Percentiles rank a stretch among this genome's conserved stretches.
phyloP scores from a whole-genome alignment of 2,329 filamentous ascomycete species.

The Ceratocystis destructans region DNA sequence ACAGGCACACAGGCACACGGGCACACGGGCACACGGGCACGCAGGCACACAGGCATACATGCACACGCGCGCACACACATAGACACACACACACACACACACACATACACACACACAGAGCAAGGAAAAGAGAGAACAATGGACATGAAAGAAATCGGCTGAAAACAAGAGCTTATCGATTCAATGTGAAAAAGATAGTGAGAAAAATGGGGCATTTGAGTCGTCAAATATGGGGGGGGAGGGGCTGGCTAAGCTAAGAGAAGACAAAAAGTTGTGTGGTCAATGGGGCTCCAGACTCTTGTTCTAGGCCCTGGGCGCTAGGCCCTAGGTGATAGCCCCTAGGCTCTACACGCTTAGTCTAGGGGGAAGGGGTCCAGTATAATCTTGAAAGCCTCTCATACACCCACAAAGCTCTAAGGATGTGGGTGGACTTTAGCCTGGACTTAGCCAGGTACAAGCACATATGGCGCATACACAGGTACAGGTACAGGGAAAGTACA shows the following conservation, averaged over 20 bases:
- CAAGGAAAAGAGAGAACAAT: not conserved
- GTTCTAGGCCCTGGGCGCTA: too few species aligned
- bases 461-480: not conserved
- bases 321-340: too few species aligned
- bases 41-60: not conserved
- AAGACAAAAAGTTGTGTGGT: too few species aligned
- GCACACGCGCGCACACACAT: not conserved
- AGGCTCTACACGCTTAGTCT: too few species aligned
- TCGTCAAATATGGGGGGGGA: not conserved
- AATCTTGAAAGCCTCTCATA: not conserved
- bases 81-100: not conserved
- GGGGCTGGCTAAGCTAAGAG: not conserved
- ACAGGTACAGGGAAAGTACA: not conserved
- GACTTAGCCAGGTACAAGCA: not conserved
- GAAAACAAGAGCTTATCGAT: not conserved
- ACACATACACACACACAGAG: not conserved
- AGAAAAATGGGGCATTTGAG: not conserved
- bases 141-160: too few species aligned
- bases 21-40: not conserved
- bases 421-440: not conserved
- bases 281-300: too few species aligned
- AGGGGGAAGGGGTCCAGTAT: too few species aligned
- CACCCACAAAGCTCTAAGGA: not conserved
- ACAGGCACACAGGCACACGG: not conserved
- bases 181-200: not conserved